Evolutionary conservation across 805 yeast species (phyloP).

Genomic region (Starmerella floris): DNA sequence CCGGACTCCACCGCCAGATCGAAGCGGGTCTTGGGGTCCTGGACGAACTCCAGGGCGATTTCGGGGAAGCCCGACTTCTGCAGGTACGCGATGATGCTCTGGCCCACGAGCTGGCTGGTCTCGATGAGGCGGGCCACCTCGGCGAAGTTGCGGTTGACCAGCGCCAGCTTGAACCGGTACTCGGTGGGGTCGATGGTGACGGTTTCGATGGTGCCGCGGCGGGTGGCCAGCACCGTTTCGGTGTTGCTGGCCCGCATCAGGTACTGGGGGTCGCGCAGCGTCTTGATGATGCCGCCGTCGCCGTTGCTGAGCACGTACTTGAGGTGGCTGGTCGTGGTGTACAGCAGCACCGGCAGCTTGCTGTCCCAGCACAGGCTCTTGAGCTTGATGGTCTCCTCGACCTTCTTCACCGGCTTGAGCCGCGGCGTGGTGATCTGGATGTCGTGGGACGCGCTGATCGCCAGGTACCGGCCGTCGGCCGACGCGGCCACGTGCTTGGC

Average conservation of each 20-base stretch:
- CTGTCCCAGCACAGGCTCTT: constrained; percentile 98
- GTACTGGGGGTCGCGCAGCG: constrained; percentile 78
- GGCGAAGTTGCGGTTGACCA: constrained; percentile 75
- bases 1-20: constrained; percentile 93
- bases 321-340: constrained; percentile 90
- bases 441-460: constrained; percentile 81
- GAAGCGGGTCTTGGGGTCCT: constrained; percentile 90
- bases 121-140: constrained; percentile 85
- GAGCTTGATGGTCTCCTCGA: constrained; percentile 93
- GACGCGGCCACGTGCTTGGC: constrained; percentile 84
- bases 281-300: constrained; percentile 86
- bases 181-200: constrained; percentile 87
- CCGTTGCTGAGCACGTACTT: constrained; percentile 89
- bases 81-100: constrained; percentile 86
- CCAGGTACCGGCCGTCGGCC: constrained; percentile 70
- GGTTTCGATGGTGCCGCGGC: constrained; percentile 71
- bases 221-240: constrained; percentile 64
- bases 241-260: constrained; percentile 55
- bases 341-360: constrained; percentile 64
- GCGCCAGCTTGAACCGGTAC: constrained; percentile 86
- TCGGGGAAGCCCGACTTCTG: constrained; percentile 95
- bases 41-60: constrained; percentile 90
- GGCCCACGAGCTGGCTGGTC: constrained; percentile 87
- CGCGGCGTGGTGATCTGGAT: constrained; percentile 67
- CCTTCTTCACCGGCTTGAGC: constrained; percentile 60